Conservation (phyloP, 78 protist species). For the Tieghemostelium lacteum region DNA sequence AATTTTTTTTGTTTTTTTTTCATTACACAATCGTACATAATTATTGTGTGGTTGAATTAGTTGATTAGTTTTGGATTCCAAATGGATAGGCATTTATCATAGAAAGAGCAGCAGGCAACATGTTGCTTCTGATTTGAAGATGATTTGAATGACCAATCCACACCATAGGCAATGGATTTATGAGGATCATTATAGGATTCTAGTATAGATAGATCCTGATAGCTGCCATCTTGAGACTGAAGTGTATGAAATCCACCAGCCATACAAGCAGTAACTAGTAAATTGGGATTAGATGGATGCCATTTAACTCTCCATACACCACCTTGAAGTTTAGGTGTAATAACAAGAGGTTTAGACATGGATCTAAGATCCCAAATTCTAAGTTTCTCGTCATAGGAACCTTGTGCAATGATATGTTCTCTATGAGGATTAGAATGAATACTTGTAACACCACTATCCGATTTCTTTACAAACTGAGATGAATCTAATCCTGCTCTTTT, state of each 20-base stretch:
- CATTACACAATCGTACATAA: too few species aligned
- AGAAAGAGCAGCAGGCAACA: conserved; percentile 80
- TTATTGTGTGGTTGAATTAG: too few species aligned
- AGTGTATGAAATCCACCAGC: conserved; percentile 77
- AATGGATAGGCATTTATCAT: conserved; percentile 72
- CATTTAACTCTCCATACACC: conserved; percentile 87
- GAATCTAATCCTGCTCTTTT: background rate
- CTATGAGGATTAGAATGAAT: conserved; percentile 67
- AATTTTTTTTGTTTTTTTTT: too few species aligned
- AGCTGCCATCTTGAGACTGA: background rate
- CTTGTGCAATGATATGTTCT: conserved; percentile 66
- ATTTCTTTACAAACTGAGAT: background rate
- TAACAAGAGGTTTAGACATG: conserved; percentile 24
- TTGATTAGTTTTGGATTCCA: conserved; percentile 36
- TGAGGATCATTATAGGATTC: conserved; percentile 18
- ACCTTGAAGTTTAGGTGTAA: conserved; percentile 52
- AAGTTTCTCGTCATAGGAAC: conserved; percentile 84
- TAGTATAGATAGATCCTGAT: background rate
- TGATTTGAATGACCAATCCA: conserved; percentile 73
- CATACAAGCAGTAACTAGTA: conserved; percentile 82
- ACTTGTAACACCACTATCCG: conserved; percentile 82
- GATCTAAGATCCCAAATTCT: conserved; percentile 74
- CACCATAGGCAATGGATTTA: conserved; percentile 83
- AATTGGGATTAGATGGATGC: conserved; percentile 51
- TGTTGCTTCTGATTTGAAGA: conserved; percentile 1